Percentiles rank a stretch among this genome's conserved stretches.
phyloP scores from a whole-genome alignment of 75 land plant species.

The Sequoia sempervirens region DNA sequence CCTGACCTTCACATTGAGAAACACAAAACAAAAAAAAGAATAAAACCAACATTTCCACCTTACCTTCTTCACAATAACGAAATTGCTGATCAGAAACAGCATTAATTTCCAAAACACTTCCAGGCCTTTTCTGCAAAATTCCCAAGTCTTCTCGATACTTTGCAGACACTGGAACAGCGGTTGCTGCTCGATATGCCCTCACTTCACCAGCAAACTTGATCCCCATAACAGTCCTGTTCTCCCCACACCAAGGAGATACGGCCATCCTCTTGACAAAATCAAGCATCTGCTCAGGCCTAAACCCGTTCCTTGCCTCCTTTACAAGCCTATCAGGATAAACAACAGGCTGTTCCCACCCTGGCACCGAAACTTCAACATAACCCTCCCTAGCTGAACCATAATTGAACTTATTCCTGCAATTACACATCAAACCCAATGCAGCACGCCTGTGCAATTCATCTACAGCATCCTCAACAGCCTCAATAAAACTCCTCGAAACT shows the following conservation, averaged over 20 bases:
- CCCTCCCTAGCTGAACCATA: slow-evolving; percentile 32
- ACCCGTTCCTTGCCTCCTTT: slow-evolving; percentile 29
- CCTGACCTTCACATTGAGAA: not conserved
- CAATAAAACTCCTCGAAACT: slow-evolving; percentile 27
- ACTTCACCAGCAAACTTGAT: slow-evolving; percentile 23
- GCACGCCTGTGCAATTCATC: slow-evolving; percentile 55
- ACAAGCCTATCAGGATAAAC: slow-evolving; percentile 35
- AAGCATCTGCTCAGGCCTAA: slow-evolving; percentile 36
- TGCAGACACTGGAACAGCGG: not conserved
- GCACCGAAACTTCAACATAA: slow-evolving; percentile 39
- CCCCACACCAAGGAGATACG: slow-evolving; percentile 18
- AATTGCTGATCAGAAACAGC: not conserved
- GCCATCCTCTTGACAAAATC: slow-evolving; percentile 46
- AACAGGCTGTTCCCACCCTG: slow-evolving; percentile 32
- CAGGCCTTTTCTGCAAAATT: not conserved
- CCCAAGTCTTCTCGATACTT: not conserved
- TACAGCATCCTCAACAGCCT: slow-evolving; percentile 66
- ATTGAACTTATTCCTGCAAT: slow-evolving; percentile 34
- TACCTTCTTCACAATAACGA: not conserved
- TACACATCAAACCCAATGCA: slow-evolving; percentile 47
- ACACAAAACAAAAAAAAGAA: not conserved
- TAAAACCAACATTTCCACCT: not conserved
- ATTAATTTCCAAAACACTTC: not conserved
- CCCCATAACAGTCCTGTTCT: slow-evolving; percentile 13
- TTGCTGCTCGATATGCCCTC: slow-evolving; percentile 34